phyloP scores from a whole-genome alignment of 2,329 filamentous ascomycete species.

The Colletotrichum sidae region DNA sequence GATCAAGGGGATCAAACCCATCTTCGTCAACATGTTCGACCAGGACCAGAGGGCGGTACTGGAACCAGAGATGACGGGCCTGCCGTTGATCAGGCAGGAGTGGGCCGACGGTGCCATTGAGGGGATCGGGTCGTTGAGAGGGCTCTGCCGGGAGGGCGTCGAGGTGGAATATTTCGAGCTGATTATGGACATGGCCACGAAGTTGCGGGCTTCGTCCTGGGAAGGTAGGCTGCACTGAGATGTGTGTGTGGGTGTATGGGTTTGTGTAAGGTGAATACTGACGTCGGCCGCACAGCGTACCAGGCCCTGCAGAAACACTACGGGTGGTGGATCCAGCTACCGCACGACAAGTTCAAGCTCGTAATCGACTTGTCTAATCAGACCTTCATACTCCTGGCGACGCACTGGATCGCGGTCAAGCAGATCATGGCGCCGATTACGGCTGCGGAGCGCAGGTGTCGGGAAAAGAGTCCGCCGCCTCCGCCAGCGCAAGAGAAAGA shows the following conservation, averaged over 20 bases:
- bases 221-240: constrained; percentile 53
- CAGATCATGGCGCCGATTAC: constrained; percentile 65
- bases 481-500: constrained; percentile 32
- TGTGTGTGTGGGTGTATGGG: not conserved
- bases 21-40: constrained; percentile 61
- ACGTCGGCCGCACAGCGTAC: constrained; percentile 54
- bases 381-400: constrained; percentile 59
- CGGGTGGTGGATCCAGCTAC: constrained; percentile 69
- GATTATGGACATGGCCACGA: constrained; percentile 60
- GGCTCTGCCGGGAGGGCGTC: constrained; percentile 56
- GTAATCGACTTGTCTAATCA: constrained; percentile 61
- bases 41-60: constrained; percentile 55
- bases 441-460: constrained; percentile 50
- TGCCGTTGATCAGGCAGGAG: constrained; percentile 58
- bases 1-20: constrained; percentile 58
- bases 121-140: constrained; percentile 54
- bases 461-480: constrained; percentile 43
- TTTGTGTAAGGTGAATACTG: not conserved
- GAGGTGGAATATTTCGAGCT: constrained; percentile 60
- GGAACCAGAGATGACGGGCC: constrained; percentile 56
- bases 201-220: constrained; percentile 64
- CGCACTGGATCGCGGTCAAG: constrained; percentile 67
- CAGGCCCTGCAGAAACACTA: constrained; percentile 62
- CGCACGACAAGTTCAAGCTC: constrained; percentile 62
- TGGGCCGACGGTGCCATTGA: constrained; percentile 61